phyloP scores from a whole-genome alignment of 345 rosid genomes.

The Acer negundo region DNA sequence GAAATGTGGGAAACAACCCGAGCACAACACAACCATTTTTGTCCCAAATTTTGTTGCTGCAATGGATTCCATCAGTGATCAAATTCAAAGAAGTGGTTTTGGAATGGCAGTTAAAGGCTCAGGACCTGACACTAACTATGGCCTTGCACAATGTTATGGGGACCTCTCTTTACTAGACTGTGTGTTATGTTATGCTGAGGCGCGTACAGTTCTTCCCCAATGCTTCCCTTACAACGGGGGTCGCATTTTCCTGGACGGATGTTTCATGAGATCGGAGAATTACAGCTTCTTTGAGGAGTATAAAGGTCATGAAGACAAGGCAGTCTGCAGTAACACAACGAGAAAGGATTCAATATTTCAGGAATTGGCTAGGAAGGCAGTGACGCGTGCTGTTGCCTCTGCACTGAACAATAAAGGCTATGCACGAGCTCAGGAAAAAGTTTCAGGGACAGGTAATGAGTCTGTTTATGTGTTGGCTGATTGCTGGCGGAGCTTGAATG shows the following conservation, averaged over 20 bases:
- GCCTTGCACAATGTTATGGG: slow-evolving; percentile 86
- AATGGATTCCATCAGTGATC: slow-evolving; percentile 81
- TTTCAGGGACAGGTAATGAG: slow-evolving; percentile 38
- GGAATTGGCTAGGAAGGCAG: slow-evolving; percentile 51
- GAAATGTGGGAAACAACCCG: slow-evolving; percentile 45
- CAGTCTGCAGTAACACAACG: slow-evolving; percentile 67
- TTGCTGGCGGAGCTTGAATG: slow-evolving; percentile 80
- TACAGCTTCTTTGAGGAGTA: slow-evolving; percentile 76
- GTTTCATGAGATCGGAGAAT: slow-evolving; percentile 92
- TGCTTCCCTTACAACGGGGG: slow-evolving; percentile 87
- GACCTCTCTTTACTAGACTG: slow-evolving; percentile 83
- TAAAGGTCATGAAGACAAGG: slow-evolving; percentile 54
- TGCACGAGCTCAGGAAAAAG: slow-evolving; percentile 40
- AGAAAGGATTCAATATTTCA: slow-evolving; percentile 40
- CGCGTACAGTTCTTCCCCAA: slow-evolving; percentile 78
- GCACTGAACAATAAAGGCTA: slow-evolving; percentile 57
- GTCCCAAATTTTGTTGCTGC: slow-evolving; percentile 77
- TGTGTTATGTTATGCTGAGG: slow-evolving; percentile 89
- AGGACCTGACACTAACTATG: slow-evolving; percentile 71
- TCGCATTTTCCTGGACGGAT: slow-evolving; percentile 81
- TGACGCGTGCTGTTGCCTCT: slow-evolving; percentile 38
- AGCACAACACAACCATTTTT: slow-evolving; percentile 59
- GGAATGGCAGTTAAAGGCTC: slow-evolving; percentile 68
- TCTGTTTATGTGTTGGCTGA: slow-evolving; percentile 70
- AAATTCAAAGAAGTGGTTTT: slow-evolving; percentile 57